These are phyloP conservation scores for Volvox reticuliferus DNA, from an alignment of 139 green algal species.

Conservation along the genomic window DNA sequence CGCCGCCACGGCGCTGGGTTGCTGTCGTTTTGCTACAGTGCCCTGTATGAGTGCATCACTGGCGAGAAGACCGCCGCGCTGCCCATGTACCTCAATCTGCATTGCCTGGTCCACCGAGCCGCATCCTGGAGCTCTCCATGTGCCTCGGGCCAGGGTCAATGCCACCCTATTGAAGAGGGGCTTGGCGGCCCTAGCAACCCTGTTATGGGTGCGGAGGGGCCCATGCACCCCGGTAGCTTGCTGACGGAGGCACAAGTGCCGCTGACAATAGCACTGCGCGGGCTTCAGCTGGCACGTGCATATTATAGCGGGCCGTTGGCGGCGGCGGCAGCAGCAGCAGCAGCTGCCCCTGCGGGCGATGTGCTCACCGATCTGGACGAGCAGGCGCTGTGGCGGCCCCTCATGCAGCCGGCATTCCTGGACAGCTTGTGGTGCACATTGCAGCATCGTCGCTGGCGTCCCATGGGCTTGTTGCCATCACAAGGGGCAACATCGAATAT, in stretches of 20 bases:
- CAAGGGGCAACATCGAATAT: not conserved
- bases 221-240: slow-evolving; percentile 29
- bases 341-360: not conserved
- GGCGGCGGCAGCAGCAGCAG: slow-evolving; percentile 4
- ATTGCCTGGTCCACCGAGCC: slow-evolving; percentile 50
- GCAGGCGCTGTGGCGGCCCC: slow-evolving; percentile 56
- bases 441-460: slow-evolving; percentile 35
- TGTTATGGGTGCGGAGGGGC: not conserved
- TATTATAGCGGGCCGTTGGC: slow-evolving; percentile 39
- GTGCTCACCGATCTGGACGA: slow-evolving; percentile 6
- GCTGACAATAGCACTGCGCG: slow-evolving; percentile 54
- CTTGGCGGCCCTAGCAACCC: no score
- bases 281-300: slow-evolving; percentile 61
- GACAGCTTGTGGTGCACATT: slow-evolving; percentile 63
- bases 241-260: not conserved
- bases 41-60: slow-evolving; percentile 80
- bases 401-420: slow-evolving; percentile 65
- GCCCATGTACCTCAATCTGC: slow-evolving; percentile 69
- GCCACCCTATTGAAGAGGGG: no score
- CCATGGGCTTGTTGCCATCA: slow-evolving; percentile 27
- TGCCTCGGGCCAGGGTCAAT: no score
- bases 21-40: slow-evolving; percentile 61
- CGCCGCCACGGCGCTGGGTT: slow-evolving; percentile 44
- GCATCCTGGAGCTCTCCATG: not conserved
- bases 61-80: slow-evolving; percentile 74